phyloP scores from a whole-genome alignment of 352 stramenopile genomes.

The Phytophthora melonis region DNA sequence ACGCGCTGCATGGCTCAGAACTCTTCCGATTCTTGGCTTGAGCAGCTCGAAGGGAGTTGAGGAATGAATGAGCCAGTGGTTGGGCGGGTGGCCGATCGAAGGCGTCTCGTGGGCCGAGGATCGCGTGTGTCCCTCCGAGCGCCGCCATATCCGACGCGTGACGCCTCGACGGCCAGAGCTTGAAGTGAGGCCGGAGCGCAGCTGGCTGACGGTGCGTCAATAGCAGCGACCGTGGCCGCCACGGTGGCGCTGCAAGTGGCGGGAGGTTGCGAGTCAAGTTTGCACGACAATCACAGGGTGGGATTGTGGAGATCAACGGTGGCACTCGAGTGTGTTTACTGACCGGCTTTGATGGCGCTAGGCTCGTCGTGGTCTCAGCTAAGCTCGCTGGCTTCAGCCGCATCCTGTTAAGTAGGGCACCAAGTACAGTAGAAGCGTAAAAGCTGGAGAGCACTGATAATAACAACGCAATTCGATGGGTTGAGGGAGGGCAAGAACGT shows the following conservation, averaged over 20 bases:
- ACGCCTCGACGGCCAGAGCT: not conserved
- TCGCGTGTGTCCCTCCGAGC: constrained; percentile 28
- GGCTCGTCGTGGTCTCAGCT: not conserved
- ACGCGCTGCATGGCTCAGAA: constrained; percentile 28
- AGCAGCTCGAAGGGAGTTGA: constrained; percentile 11
- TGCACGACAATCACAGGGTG: constrained; percentile 1
- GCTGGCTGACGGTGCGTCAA: not conserved
- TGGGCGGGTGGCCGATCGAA: not conserved
- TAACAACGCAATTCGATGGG: not conserved
- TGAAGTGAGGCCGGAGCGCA: not conserved
- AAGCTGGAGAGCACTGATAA: not conserved
- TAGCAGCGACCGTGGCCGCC: not conserved
- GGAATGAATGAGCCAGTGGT: constrained; percentile 26
- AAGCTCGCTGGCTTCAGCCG: not conserved
- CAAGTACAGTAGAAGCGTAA: not conserved
- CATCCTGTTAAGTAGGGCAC: not conserved
- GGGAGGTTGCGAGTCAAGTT: constrained; percentile 20
- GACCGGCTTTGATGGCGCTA: no score
- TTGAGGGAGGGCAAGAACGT: not conserved
- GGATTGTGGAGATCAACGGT: not conserved
- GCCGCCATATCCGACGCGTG: not conserved
- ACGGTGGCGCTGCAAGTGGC: no score
- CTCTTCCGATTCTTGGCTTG: not conserved
- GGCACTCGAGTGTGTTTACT: not conserved
- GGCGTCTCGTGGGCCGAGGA: not conserved